Base-by-base conservation (phyloP, 371 early-diverging fungal species). In the Mortierella sp. region DNA sequence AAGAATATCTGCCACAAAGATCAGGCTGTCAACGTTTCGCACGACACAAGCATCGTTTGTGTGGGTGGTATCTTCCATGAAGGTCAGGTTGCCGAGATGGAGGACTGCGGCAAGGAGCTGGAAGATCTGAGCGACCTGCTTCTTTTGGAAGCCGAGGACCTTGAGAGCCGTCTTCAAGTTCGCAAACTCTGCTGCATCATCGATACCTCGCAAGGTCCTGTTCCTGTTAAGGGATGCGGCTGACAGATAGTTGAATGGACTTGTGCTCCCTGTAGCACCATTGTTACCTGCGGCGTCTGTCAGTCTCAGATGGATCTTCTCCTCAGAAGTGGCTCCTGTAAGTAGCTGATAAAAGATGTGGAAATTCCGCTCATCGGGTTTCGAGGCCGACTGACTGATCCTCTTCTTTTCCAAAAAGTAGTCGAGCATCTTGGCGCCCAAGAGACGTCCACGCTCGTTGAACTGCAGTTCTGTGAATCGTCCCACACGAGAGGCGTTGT, bases 391-490 rank as follows among this genome's bases (percentile, higher is more conserved):
- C 15, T 82, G 80, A 3, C 87, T 83, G 11, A 95, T 86, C 28
- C 96, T 87, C 48, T 82, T 82, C 80, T 93, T 93, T 67, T 99
- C 98, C 30, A 99, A 81, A 48, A 98, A 82, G 80, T 96, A 98
- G 65, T 95, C 94, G 57, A 97, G 86, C 54, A 93, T 81, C 80
- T 95, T 97, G 15, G 92, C 91, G 32, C 98, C 97, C 7, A 91
- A 83, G 80, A 99, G 89, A 11, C 92, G 89, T 15, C 97, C 95
- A 28, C 89, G 84, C 69, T 88, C 91, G 76, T 94, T 90, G 75
- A 97, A 98, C 70, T 95, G 96, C 56, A 96, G 80, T 80, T 96
- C 97, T 8, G 90, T 89, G 75, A 96, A 96, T 50, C 92, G 89
- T n/a, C 95, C 97, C 56, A 93, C 94, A 41, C 95, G 89, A 6